A percentile compares a stretch with the other conserved stretches of the same genome.
phyloP scores from a whole-genome alignment of 768 basidiomycete species.

The Amanita phalloides region DNA sequence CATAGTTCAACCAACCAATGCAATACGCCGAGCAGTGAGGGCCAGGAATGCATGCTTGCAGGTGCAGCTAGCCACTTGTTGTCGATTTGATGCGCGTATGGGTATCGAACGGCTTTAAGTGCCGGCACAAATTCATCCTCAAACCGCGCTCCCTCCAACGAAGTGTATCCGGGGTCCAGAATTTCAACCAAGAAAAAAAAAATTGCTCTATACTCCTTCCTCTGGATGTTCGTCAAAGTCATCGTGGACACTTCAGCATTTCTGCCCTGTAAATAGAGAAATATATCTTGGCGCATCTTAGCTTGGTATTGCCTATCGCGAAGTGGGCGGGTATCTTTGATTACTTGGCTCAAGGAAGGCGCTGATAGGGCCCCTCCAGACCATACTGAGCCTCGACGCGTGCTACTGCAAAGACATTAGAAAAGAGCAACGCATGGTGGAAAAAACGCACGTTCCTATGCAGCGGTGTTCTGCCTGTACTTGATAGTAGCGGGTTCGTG shows the following conservation, averaged over 20 bases:
- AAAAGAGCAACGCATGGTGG: slow-evolving; percentile 5
- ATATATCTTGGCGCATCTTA: slow-evolving; percentile 71
- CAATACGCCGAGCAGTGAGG: slow-evolving; percentile 72
- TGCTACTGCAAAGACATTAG: slow-evolving; percentile 33
- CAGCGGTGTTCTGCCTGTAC: slow-evolving; percentile 69
- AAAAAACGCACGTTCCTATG: slow-evolving; percentile 38
- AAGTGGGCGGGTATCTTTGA: slow-evolving; percentile 70
- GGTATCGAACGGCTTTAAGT: slow-evolving; percentile 72
- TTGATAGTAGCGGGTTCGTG: slow-evolving; percentile 61
- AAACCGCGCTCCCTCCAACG: slow-evolving; percentile 34
- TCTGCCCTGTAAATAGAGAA: slow-evolving; percentile 53
- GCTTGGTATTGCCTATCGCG: slow-evolving; percentile 66
- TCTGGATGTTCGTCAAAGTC: slow-evolving; percentile 67
- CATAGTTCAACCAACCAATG: slow-evolving; percentile 89
- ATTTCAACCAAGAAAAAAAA: slow-evolving; percentile 67
- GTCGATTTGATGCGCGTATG: slow-evolving; percentile 68
- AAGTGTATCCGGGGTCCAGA: slow-evolving; percentile 62
- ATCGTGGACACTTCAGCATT: slow-evolving; percentile 60
- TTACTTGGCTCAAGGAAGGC: slow-evolving; percentile 32
- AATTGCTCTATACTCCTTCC: slow-evolving; percentile 78
- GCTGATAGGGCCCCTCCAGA: slow-evolving; percentile 40
- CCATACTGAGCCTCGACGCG: slow-evolving; percentile 73
- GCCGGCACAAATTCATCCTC: slow-evolving; percentile 81
- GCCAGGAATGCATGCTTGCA: slow-evolving; percentile 91
- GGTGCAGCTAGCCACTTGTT: slow-evolving; percentile 83